These are phyloP conservation scores for Pseudognaphalium luteoalbum DNA, from an alignment of 129 eudicot species.

Conservation along the genomic window DNA sequence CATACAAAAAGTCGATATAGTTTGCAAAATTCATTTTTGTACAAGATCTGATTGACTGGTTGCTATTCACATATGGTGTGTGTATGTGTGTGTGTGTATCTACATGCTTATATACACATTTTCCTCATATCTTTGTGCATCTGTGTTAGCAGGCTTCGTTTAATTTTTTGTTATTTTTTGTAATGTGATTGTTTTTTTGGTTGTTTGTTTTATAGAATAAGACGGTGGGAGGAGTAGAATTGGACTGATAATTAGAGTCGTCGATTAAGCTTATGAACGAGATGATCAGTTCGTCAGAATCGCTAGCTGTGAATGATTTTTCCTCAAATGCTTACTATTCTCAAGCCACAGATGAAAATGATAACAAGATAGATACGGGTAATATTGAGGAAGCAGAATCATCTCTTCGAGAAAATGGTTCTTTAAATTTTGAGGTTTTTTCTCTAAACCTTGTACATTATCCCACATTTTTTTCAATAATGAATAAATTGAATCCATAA, in stretches of 20 bases:
- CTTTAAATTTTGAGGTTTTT: constrained; percentile 78
- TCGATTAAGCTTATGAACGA: constrained; percentile 23
- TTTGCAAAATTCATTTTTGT: not conserved
- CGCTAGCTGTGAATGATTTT: constrained; percentile 63
- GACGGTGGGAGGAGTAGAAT: constrained; percentile 1
- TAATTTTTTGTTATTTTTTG: not conserved
- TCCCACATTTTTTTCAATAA: not conserved
- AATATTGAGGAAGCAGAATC: constrained; percentile 93
- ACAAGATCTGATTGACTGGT: constrained; percentile 17
- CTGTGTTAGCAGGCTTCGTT: not conserved
- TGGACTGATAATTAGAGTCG: not conserved
- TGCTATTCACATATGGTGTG: not conserved
- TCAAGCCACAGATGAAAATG: constrained; percentile 52
- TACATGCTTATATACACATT: not conserved
- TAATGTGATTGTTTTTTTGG: not conserved
- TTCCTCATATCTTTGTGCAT: not conserved
- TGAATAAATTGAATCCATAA: not conserved
- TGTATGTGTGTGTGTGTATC: not conserved
- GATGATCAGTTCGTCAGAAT: constrained; percentile 62
- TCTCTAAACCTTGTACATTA: constrained; percentile 13
- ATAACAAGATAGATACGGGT: constrained; percentile 65
- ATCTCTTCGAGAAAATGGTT: constrained; percentile 87
- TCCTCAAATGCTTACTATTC: constrained; percentile 52
- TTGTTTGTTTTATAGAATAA: constrained; percentile 20
- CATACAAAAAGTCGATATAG: not conserved